Base-by-base conservation (phyloP, 78 protist genomes). In the Dictyostelium intermedium region DNA sequence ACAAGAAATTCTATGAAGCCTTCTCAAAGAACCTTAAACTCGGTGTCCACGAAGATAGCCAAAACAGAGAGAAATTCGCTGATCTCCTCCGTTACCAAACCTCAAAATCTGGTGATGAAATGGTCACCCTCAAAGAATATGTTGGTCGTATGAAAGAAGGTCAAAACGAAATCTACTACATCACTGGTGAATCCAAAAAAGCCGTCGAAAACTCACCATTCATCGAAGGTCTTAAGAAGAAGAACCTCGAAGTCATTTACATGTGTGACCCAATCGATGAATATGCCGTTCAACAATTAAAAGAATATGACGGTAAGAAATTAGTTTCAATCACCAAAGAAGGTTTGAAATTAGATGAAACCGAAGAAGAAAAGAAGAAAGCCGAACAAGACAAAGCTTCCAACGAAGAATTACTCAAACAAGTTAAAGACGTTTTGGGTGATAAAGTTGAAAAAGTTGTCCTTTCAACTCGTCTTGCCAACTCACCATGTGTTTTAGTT, bases 201-300 rank as follows among this genome's bases (percentile, higher is more conserved):
- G 82, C 91, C 23, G 98, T 98, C 70, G 84, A 73, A 80, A 91
- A 76, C 96, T 99, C 99, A 39, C 99, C 99, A 45, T 98, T 99
- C 96, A 82, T 99, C 41, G 99, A 99, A 96, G 73, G 80, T 72
- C 92, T 99, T 79, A 92, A 91, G 89, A 50, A 79, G 96, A 72
- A 82, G 76, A 97, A 89, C 56, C 73, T 61, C 83, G 99, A 99
- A 96, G 99, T 99, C 72, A 98, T 99, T 70, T 99, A 97, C 99
- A 91, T 99, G 99, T 39, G 53, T 32, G 99, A 99, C 95, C 99
- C 99, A 79, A 99, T 99, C 74, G 99, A 99, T 87, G 99, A 99
- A 98, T 99, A 99, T 97, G 95, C 98, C 61, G 99, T 99, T 72
- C 99, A 98, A 96, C 99, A 99, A 97, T 97, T 99, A 85, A 98